A percentile compares a stretch with the other conserved stretches of the same genome.
Evolutionary conservation across 1,139 yeast genomes (phyloP).

Genomic region (Kodamaea sp.): DNA sequence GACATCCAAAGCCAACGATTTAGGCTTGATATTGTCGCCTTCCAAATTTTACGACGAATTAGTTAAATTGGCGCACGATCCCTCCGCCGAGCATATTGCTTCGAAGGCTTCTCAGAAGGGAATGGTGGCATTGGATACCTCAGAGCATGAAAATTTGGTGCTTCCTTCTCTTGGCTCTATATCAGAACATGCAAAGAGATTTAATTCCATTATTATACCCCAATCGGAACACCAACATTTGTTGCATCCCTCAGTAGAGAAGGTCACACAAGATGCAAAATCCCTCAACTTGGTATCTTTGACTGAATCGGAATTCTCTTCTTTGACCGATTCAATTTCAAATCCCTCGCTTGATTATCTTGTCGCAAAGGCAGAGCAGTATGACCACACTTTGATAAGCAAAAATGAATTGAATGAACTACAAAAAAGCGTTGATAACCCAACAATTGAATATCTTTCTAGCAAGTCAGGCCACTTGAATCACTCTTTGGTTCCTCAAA

Average conservation of each 20-base stretch:
- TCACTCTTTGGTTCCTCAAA: conserved; percentile 17
- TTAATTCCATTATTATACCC: conserved; percentile 7
- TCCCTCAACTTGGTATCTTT: conserved; percentile 30
- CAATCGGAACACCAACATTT: conserved; percentile 5
- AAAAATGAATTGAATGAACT: conserved; percentile 14
- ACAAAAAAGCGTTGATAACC: conserved; percentile 17
- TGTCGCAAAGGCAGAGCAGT: conserved; percentile 13
- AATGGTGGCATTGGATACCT: conserved; percentile 7
- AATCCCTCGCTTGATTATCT: conserved; percentile 27
- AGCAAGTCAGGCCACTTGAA: conserved; percentile 16
- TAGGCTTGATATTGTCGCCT: conserved; percentile 35
- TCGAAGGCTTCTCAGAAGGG: conserved; percentile 14
- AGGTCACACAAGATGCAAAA: conserved; percentile 34
- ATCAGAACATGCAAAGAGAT: conserved; percentile 1
- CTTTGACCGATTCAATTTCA: conserved; percentile 27
- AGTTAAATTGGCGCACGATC: conserved; percentile 25
- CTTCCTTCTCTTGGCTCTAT: conserved; percentile 9
- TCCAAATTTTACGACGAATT: conserved; percentile 32
- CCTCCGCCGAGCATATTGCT: conserved; percentile 20
- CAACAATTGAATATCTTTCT: conserved; percentile 21
- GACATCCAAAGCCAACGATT: conserved; percentile 25
- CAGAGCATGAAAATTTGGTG: conserved; percentile 6
- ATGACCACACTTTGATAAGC: conserved; percentile 20
- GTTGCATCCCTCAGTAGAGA: conserved; percentile 26
- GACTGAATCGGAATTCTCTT: conserved; percentile 29